These are phyloP conservation scores for Claviceps lovelessii DNA, from an alignment of 2,329 filamentous ascomycete genomes.

Conservation along the genomic window DNA sequence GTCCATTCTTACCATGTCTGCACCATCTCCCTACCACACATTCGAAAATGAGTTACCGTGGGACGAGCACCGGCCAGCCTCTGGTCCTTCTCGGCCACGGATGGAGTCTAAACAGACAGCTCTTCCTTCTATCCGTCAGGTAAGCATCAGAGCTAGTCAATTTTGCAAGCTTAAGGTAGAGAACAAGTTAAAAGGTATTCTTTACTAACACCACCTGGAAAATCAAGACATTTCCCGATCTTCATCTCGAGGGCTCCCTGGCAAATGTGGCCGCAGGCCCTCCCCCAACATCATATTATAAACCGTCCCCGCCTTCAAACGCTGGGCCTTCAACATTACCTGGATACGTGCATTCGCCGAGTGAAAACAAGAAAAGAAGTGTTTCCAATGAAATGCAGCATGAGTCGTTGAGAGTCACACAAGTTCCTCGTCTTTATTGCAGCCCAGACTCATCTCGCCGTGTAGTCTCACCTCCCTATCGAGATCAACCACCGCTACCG, in stretches of 20 bases:
- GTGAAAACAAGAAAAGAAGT: constrained; percentile 29
- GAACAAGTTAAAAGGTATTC: not conserved
- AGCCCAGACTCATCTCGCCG: constrained; percentile 20
- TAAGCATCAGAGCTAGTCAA: constrained; percentile 14
- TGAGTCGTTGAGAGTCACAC: constrained; percentile 26
- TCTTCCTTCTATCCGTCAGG: constrained; percentile 40
- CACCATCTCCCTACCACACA: constrained; percentile 25
- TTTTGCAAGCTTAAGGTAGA: not conserved
- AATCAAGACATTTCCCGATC: constrained; percentile 31
- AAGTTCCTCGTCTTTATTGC: constrained; percentile 33
- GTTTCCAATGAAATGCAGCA: constrained; percentile 27
- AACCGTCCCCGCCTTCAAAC: not conserved
- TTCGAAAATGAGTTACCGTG: constrained; percentile 27
- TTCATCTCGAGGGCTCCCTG: constrained; percentile 17
- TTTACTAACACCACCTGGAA: not conserved
- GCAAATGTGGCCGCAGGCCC: not conserved
- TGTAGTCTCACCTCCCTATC: constrained; percentile 21
- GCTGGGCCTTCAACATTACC: constrained; percentile 19
- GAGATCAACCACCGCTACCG: constrained; percentile 8
- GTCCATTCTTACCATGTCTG: constrained; percentile 35
- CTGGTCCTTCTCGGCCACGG: constrained; percentile 22
- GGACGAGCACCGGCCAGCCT: constrained; percentile 20
- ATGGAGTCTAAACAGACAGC: constrained; percentile 27
- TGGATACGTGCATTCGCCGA: constrained; percentile 36
- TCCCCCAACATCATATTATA: not conserved